phyloP scores from a whole-genome alignment of 352 stramenopile genomes.

The Globisporangium orthogonon region DNA sequence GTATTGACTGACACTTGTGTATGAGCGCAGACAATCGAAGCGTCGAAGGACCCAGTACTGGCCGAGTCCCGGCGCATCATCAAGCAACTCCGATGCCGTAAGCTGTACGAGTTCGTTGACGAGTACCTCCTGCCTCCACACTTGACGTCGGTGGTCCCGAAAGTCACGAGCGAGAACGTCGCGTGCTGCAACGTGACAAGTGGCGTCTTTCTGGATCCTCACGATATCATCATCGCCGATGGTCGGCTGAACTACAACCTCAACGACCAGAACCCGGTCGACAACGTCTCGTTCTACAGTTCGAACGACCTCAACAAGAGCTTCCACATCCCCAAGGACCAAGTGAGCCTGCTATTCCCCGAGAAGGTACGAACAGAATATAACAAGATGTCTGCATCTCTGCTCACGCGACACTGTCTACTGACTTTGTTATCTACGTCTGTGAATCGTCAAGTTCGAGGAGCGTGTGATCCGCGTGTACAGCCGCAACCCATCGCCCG shows the following conservation, averaged over 20 bases:
- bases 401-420: not conserved
- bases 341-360: slow-evolving; percentile 79
- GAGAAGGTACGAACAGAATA: slow-evolving; percentile 50
- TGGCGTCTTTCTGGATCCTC: slow-evolving; percentile 33
- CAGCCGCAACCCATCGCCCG: slow-evolving; percentile 43
- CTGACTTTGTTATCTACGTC: not conserved
- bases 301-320: slow-evolving; percentile 49
- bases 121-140: slow-evolving; percentile 62
- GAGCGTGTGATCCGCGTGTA: slow-evolving; percentile 78
- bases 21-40: slow-evolving; percentile 54
- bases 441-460: slow-evolving; percentile 45
- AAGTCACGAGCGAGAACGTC: slow-evolving; percentile 52
- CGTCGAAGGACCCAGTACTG: slow-evolving; percentile 52
- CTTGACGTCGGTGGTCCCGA: slow-evolving; percentile 42
- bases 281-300: slow-evolving; percentile 79
- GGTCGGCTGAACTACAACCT: slow-evolving; percentile 83
- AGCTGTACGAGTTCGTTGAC: slow-evolving; percentile 86
- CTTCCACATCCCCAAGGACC: slow-evolving; percentile 75
- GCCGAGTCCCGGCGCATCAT: slow-evolving; percentile 50
- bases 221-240: slow-evolving; percentile 83
- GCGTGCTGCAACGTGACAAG: slow-evolving; percentile 38
- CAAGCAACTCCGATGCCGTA: slow-evolving; percentile 57
- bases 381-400: no score
- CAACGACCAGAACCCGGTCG: slow-evolving; percentile 75
- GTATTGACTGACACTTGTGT: not conserved